Base-by-base conservation (phyloP, 2,329 filamentous ascomycete genomes). In the Clonostachys solani region DNA sequence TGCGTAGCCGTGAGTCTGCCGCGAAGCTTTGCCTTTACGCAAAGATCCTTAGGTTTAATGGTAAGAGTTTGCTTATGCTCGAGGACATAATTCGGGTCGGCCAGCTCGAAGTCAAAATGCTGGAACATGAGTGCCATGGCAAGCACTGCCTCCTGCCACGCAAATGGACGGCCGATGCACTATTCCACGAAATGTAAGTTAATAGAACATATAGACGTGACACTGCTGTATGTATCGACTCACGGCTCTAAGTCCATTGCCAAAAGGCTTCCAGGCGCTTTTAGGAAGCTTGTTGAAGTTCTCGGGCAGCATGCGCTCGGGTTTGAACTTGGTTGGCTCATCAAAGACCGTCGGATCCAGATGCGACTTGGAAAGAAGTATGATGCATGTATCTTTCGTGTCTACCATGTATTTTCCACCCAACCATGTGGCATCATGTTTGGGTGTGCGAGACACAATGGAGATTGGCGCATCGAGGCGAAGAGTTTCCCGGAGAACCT, bases 1-100 rank as follows among this genome's bases (percentile, higher is more conserved):
- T 42, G 8, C 8, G 41, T 16, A 9, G 41, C 8, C 7, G 41
- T 42, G 6, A 42, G 19, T 16, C 29, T 33, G 6, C 19, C 16
- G 13, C 46, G 41, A 8, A 38, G 42, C 19, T 9, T 38, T 12
- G 42, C 46, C 5, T 35, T 15, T 13, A 44, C 23, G 13, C 43
- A 38, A 56, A 89, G 82, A 46, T 80, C 74, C 34, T 83, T 77
- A 1, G 81, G 82, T 61, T 85, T 86, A 55, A 84, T 67, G 0
- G 81, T 85, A 33, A 86, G 59, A 0, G 78, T 80, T 53, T 77
- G 69, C 53, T 79, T 74, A 51, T 81, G 65, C 47, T 74, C 57
- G 13, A 87, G 61, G 35, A 73, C 59, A 53, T 87, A 87, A 51
- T 68, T 71, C 1, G 83, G 77, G 50, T 90, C 78, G 38, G 78